Percentiles rank a stretch among this genome's conserved stretches.
Evolutionary conservation across 805 yeast species (phyloP).

Genomic region (Starmera caribaea): DNA sequence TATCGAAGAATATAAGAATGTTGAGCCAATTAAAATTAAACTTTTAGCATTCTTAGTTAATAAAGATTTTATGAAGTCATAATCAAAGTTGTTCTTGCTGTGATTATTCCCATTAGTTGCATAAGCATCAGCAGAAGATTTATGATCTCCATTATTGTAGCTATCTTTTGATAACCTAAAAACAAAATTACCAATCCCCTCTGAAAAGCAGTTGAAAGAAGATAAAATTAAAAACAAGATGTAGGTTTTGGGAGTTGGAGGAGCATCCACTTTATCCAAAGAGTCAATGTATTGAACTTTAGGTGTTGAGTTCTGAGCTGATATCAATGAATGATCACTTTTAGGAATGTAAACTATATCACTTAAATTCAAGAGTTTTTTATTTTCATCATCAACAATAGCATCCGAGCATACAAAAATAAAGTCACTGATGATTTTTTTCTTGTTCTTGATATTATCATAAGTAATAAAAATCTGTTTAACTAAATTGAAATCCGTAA

Average conservation of each 20-base stretch:
- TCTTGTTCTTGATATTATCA: constrained; percentile 47
- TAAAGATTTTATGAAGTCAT: constrained; percentile 12
- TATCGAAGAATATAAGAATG: constrained; percentile 53
- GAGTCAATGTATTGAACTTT: constrained; percentile 59
- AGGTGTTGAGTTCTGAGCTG: constrained; percentile 32
- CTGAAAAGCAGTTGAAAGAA: constrained; percentile 46
- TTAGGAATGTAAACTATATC: constrained; percentile 19
- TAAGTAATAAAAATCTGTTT: constrained; percentile 47
- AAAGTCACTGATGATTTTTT: constrained; percentile 50
- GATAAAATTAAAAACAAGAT: constrained; percentile 45
- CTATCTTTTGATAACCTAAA: constrained; percentile 24
- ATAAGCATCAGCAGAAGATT: no score
- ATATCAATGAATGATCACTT: constrained; percentile 22
- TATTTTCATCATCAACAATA: constrained; percentile 20
- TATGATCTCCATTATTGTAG: no score
- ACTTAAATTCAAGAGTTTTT: constrained; percentile 23
- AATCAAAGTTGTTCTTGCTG: constrained; percentile 4
- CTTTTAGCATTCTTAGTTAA: constrained; percentile 27
- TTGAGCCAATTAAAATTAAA: constrained; percentile 34
- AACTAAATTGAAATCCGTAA: constrained; percentile 45
- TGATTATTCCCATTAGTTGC: no score
- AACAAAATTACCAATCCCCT: constrained; percentile 54
- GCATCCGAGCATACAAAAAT: constrained; percentile 32
- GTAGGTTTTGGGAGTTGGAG: constrained; percentile 55
- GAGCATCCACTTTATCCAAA: constrained; percentile 76